phyloP scores from a whole-genome alignment of 139 green algal species.

The Auxenochlorella pyrenoidosa region DNA sequence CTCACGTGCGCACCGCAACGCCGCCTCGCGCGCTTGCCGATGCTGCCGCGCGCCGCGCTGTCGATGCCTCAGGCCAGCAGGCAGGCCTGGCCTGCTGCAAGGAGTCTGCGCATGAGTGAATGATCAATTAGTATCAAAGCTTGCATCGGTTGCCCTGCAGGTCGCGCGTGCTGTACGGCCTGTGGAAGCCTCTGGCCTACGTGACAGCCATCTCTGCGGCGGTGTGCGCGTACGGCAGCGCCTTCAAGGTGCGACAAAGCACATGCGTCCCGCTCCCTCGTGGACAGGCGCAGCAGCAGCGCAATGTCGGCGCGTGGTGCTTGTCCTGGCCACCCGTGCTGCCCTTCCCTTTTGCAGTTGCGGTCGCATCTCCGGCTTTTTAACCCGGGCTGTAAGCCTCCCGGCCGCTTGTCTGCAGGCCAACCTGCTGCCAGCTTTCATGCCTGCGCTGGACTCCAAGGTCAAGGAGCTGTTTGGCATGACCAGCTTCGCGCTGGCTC shows the following conservation, averaged over 20 bases:
- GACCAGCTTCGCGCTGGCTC: slow-evolving; percentile 27
- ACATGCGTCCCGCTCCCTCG: neutral
- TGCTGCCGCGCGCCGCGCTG: too few relatives aligned
- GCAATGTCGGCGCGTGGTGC: too few relatives aligned
- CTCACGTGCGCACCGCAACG: slow-evolving; percentile 13
- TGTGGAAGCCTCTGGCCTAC: slow-evolving; percentile 20
- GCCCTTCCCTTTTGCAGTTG: too few relatives aligned
- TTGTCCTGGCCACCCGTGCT: too few relatives aligned
- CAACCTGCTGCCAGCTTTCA: neutral
- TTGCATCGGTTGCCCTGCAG: neutral
- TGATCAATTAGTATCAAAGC: too few relatives aligned
- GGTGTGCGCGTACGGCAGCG: neutral
- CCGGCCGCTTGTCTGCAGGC: neutral
- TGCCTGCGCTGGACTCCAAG: neutral
- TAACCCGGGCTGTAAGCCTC: too few relatives aligned
- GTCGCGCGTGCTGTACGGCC: slow-evolving; percentile 26
- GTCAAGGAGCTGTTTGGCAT: slow-evolving; percentile 22
- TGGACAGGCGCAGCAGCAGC: too few relatives aligned
- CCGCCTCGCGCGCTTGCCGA: too few relatives aligned
- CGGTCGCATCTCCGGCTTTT: too few relatives aligned
- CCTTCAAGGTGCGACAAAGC: neutral
- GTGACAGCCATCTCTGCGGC: neutral
- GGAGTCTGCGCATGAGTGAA: too few relatives aligned
- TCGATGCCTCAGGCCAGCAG: too few relatives aligned
- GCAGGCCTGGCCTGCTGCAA: too few relatives aligned